Evolutionary conservation across 352 stramenopile species (phyloP).

Genomic region (Phytophthora sansomeana): DNA sequence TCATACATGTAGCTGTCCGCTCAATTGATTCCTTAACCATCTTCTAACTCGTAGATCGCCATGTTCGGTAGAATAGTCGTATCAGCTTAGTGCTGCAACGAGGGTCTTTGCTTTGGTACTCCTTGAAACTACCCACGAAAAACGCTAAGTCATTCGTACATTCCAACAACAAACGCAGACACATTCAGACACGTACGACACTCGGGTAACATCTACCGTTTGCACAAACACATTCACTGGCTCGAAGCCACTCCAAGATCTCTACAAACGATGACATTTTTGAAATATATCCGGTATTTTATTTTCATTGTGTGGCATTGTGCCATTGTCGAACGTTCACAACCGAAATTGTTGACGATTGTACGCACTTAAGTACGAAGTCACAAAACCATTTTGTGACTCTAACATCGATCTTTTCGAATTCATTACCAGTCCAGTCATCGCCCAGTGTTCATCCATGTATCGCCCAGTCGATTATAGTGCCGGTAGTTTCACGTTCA

Average conservation of each 20-base stretch:
- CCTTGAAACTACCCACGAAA: background rate
- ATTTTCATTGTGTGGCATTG: background rate
- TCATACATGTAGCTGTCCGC: too few relatives aligned
- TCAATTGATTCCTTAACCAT: too few relatives aligned
- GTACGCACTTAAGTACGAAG: background rate
- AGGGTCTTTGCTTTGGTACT: too few relatives aligned
- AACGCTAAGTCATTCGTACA: background rate
- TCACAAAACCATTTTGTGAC: background rate
- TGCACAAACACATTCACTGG: background rate
- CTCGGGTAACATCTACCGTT: background rate
- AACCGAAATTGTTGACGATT: background rate
- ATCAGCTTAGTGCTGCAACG: too few relatives aligned
- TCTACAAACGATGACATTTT: background rate
- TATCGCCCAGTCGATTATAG: too few relatives aligned
- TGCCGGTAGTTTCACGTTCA: too few relatives aligned
- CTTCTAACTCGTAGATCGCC: too few relatives aligned
- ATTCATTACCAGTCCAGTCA: too few relatives aligned
- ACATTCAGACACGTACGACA: background rate
- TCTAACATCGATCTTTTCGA: background rate
- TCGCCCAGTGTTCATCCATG: too few relatives aligned
- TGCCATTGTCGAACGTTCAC: background rate
- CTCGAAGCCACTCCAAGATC: background rate
- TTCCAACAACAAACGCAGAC: background rate
- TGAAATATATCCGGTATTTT: constrained; percentile 1
- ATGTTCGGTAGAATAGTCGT: too few relatives aligned